phyloP scores from a whole-genome alignment of 1,139 yeast species.

The Protomyces inundatus region DNA sequence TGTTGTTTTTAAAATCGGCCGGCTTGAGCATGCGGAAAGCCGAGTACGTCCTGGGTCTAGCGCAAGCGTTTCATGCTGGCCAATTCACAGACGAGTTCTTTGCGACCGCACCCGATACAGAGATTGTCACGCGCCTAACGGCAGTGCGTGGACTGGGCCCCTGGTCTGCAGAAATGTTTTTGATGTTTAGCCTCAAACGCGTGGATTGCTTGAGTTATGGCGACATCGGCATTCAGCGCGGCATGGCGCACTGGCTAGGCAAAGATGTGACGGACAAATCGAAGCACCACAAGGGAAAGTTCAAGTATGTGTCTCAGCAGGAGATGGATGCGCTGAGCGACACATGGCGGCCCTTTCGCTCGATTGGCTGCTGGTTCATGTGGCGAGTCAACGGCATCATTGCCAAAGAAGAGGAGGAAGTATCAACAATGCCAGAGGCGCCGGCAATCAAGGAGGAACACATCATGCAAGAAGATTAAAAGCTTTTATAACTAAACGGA shows the following conservation, averaged over 20 bases:
- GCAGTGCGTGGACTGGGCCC: constrained; percentile 74
- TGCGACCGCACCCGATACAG: constrained; percentile 41
- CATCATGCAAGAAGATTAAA: too few relatives aligned
- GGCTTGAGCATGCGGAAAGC: constrained; percentile 72
- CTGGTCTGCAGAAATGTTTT: constrained; percentile 89
- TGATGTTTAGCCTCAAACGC: constrained; percentile 58
- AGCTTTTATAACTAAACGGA: too few relatives aligned
- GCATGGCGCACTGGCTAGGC: constrained; percentile 14
- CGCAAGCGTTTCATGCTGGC: constrained; percentile 39
- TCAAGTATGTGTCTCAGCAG: constrained; percentile 37
- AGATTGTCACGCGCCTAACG: constrained; percentile 53
- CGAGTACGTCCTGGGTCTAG: constrained; percentile 46
- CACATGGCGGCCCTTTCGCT: constrained; percentile 55
- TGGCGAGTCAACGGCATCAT: constrained; percentile 46
- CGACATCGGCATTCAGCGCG: constrained; percentile 69
- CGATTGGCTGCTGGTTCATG: constrained; percentile 63
- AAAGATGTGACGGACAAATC: constrained; percentile 14
- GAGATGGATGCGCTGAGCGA: constrained; percentile 51
- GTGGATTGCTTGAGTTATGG: constrained; percentile 69
- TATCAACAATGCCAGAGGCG: too few relatives aligned
- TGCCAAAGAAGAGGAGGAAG: neutral
- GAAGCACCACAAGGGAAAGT: constrained; percentile 9
- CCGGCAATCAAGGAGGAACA: too few relatives aligned
- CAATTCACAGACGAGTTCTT: constrained; percentile 35
- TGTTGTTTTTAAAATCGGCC: constrained; percentile 52